Base-by-base conservation (phyloP, 2,329 filamentous ascomycete species). In the Rhinocladiella mackenziei region DNA sequence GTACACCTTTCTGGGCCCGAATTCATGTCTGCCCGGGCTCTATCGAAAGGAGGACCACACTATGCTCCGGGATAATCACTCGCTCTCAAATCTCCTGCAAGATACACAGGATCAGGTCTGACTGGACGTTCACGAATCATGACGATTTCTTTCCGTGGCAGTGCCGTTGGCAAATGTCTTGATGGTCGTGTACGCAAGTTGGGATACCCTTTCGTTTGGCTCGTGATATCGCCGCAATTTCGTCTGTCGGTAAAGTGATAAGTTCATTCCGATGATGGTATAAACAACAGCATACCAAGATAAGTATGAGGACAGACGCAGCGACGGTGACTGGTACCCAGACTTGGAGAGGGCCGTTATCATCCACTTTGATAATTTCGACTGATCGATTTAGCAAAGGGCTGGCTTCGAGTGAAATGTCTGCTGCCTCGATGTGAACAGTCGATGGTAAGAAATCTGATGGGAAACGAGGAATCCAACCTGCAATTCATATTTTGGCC, bases 281-380 rank as follows among this genome's bases (percentile, higher is more conserved):
- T 10, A 42, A 6, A 18, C 48, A 50, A 9, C 39, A 39, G 22
- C 33, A 9, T 5, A 44, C 20, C 9, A 43, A 14, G 11, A 47
- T 5, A n/a, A 45, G 30, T 13, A 34, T 6, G 8, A 50, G n/a
- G 35, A 50, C 30, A 23, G 28, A 43, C 5, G 35, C 43, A 20
- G 37, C 43, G 10, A 46, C 39, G 5, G 38, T 44, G 17, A 50
- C 23, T n/a, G 48, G 48, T 1, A 43, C 39, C 48, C 48, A 50
- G 17, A 50, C 37, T 23, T 50, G 46, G 31, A 20, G 14, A 8
- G 20, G 18, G 25, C 37, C 26, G 15, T 15, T 23, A 19, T 46
- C 43, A 29, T 25, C 23, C 48, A 47, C 43, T 5, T 33, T 41
- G n/a, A n/a, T n/a, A n/a, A n/a, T n/a, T n/a, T n/a, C n/a, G n/a